Evolutionary conservation across 306 rosid genomes (phyloP), one percentile per base, ranked within the genome.

Genomic region (Vigna mungo): DNA sequence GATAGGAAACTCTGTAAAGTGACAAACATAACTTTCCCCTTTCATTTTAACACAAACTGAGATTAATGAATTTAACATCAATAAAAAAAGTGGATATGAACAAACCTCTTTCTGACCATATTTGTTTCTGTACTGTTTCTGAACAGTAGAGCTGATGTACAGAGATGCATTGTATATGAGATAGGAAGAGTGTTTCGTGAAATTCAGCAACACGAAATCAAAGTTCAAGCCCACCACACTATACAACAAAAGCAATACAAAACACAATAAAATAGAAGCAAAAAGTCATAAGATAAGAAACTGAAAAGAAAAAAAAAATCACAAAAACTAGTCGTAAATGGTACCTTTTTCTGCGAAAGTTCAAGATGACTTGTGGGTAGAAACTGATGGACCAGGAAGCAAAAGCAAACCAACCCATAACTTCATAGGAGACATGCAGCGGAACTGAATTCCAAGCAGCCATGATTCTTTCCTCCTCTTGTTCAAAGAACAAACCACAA

Each of bases 171-270:
- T 95, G 87, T 92, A 95, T 5, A 95, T 82, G 62, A 95, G 89
- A 87, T 95, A 95, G 8, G 93, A 77, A 1, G 92, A 65, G 83
- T 95, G 99, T 85, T 95, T 95, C 0, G 97, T 89, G 83, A 95
- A 78, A 79, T 92, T 95, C 80, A 95, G 80, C 59, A 95, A 41
- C 84, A 88, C 92, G 18, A 90, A 95, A 88, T 92, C 96, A 78
- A 90, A 88, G 88, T 88, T 95, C 86, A 95, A 54, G 15, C 98
- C 98, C 68, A 95, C 98, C 54, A 95, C 98, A 80, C 98, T 92
- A 56, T 44, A 79, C 52, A 68, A 16, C 49, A 63, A 46, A 21
- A 1, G 30, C 20, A 48, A 56, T 30, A 9, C 63, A 71, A 3
- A 73, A 17, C n/a, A 46, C 10, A 64, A 53, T 6, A 6, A 32